Conservation (phyloP, 163 green algal species). For the Chlorella variabilis region DNA sequence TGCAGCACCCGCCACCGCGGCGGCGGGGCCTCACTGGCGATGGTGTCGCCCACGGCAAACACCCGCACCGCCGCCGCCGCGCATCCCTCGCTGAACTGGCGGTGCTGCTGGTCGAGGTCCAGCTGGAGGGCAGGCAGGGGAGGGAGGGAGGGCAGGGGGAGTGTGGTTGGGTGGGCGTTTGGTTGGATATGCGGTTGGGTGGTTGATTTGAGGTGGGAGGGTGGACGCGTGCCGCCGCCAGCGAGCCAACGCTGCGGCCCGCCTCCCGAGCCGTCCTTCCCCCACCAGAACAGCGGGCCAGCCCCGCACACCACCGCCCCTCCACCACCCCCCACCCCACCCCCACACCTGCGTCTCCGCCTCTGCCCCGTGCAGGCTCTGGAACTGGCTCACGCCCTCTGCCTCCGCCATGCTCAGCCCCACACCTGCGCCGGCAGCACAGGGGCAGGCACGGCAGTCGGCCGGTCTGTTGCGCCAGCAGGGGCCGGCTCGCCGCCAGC, state of each 20-base stretch:
- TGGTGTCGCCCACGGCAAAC: neutral
- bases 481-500: neutral
- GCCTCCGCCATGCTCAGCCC: neutral
- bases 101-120: slow-evolving; percentile 12
- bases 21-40: neutral
- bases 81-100: neutral
- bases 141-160: neutral
- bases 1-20: no score
- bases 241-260: no score
- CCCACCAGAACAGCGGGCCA: neutral
- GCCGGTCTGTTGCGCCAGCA: neutral
- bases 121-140: neutral
- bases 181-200: no score
- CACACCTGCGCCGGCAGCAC: neutral
- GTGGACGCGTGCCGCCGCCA: no score
- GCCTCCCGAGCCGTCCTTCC: no score
- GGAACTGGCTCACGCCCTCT: slow-evolving; percentile 6
- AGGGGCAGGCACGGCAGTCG: neutral
- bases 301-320: no score
- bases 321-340: no score
- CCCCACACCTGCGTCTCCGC: slow-evolving; percentile 24
- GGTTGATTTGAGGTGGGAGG: no score
- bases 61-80: slow-evolving; percentile 4
- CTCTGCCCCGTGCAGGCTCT: slow-evolving; percentile 26
- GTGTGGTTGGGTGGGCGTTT: neutral